Percentiles rank a stretch among this genome's conserved stretches.
phyloP scores from a whole-genome alignment of 2,329 filamentous ascomycete genomes.

The Aspergillus sp. region DNA sequence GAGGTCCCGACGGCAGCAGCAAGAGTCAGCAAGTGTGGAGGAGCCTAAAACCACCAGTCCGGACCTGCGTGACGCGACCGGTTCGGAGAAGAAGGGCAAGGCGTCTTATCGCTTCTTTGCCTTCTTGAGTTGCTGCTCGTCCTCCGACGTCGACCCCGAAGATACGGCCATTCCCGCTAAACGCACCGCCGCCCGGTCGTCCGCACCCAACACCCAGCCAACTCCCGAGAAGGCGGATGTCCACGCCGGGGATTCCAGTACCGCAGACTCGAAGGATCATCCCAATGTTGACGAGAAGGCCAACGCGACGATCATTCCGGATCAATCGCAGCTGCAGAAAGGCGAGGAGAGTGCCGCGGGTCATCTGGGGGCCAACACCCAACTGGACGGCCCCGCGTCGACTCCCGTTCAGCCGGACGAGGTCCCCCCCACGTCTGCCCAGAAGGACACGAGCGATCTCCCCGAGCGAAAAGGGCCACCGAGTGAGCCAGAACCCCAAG shows the following conservation, averaged over 20 bases:
- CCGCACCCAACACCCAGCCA: conserved; percentile 34
- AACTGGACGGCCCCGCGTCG: conserved; percentile 30
- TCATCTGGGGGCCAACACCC: conserved; percentile 38
- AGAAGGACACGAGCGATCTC: conserved; percentile 9
- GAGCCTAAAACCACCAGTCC: conserved; percentile 32
- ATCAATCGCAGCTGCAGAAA: conserved; percentile 23
- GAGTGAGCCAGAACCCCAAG: not conserved
- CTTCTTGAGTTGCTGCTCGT: conserved; percentile 50
- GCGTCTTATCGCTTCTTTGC: conserved; percentile 41
- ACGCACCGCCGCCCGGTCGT: conserved; percentile 40
- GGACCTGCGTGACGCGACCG: conserved; percentile 30
- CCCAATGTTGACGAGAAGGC: conserved; percentile 39
- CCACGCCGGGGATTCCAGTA: conserved; percentile 38
- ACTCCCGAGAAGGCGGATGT: conserved; percentile 40
- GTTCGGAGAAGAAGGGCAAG: conserved; percentile 41
- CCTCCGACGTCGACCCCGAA: conserved; percentile 44
- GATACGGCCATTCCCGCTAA: conserved; percentile 45
- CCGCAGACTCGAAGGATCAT: conserved; percentile 38
- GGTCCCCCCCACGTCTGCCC: conserved; percentile 7
- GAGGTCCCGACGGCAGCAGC: conserved; percentile 37
- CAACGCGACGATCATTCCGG: conserved; percentile 27
- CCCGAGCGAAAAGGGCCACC: not conserved
- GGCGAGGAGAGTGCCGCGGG: conserved; percentile 29
- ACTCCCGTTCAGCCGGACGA: conserved; percentile 14
- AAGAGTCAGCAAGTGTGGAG: conserved; percentile 30